phyloP scores from a whole-genome alignment of 2,329 filamentous ascomycete genomes.

The Emmonsiellopsis sp. region DNA sequence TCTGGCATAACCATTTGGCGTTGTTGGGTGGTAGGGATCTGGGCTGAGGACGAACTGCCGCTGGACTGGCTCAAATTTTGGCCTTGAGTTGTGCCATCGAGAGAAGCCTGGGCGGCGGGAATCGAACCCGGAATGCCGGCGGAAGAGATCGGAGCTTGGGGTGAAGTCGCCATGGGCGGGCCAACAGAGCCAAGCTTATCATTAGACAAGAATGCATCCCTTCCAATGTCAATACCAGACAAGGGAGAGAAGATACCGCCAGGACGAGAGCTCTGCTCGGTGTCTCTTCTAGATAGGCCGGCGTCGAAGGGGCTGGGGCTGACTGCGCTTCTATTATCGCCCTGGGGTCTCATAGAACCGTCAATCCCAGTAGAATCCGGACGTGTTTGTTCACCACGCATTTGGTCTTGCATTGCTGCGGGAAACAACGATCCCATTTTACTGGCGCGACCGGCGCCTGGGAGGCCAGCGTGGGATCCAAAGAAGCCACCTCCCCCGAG shows the following conservation, averaged over 20 bases:
- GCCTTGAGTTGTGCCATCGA: constrained; percentile 23
- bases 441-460: constrained; percentile 60
- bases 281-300: neutral
- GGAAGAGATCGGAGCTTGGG: constrained; percentile 29
- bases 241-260: constrained; percentile 23
- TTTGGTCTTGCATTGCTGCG: constrained; percentile 79
- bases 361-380: constrained; percentile 53
- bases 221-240: constrained; percentile 7
- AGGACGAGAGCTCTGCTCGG: constrained; percentile 31
- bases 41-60: constrained; percentile 50
- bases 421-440: constrained; percentile 86
- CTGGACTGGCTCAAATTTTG: constrained; percentile 27
- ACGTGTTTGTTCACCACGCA: constrained; percentile 54
- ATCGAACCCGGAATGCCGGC: constrained; percentile 20
- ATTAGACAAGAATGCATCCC: constrained; percentile 20
- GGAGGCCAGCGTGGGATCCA: constrained; percentile 47
- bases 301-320: constrained; percentile 52
- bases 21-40: constrained; percentile 60
- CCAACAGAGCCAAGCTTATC: constrained; percentile 24
- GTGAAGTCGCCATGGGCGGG: constrained; percentile 23
- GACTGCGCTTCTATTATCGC: constrained; percentile 45
- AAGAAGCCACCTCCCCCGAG: constrained; percentile 48
- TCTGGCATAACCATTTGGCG: constrained; percentile 99
- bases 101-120: constrained; percentile 20
- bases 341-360: constrained; percentile 51